Conservation (phyloP, 2,329 filamentous ascomycete species). For the Stachybotrys echinatus region DNA sequence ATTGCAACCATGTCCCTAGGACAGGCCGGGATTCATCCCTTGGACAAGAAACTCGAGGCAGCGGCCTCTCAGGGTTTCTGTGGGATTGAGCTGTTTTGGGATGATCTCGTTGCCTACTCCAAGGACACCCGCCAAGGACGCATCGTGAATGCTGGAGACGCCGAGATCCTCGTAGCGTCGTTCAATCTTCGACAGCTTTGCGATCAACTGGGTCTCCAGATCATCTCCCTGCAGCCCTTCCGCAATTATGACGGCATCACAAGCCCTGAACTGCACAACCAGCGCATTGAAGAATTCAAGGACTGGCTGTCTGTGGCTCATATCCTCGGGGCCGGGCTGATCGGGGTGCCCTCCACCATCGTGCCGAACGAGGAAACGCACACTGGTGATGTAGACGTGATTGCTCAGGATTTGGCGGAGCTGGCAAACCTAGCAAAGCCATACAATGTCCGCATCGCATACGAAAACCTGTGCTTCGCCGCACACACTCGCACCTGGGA, state of each 20-base stretch:
- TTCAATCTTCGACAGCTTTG: conserved; percentile 6
- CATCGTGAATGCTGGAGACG: neutral
- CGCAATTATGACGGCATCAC: conserved; percentile 11
- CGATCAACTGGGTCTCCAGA: conserved; percentile 5
- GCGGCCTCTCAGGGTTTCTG: conserved; percentile 9
- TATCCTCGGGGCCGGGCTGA: conserved; percentile 8
- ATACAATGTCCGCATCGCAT: conserved; percentile 9
- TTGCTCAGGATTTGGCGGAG: conserved; percentile 4
- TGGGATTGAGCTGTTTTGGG: conserved; percentile 15
- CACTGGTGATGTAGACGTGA: conserved; percentile 2
- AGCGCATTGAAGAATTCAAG: conserved; percentile 5
- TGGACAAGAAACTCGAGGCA: conserved; percentile 12
- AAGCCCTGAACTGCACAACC: conserved; percentile 1
- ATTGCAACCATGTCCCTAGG: conserved; percentile 17
- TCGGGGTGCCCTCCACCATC: conserved; percentile 13
- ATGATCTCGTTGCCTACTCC: conserved; percentile 10
- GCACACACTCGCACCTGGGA: conserved; percentile 8
- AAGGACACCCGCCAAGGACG: neutral
- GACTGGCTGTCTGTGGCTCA: conserved; percentile 10
- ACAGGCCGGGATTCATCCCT: conserved; percentile 4
- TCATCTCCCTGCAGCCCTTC: conserved; percentile 15
- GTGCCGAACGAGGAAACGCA: conserved; percentile 1
- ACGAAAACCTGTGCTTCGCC: conserved; percentile 14
- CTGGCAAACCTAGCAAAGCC: conserved; percentile 3
- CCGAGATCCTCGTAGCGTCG: neutral